Evolutionary conservation across 805 yeast genomes (phyloP).

Genomic region (Starmera quercuum): DNA sequence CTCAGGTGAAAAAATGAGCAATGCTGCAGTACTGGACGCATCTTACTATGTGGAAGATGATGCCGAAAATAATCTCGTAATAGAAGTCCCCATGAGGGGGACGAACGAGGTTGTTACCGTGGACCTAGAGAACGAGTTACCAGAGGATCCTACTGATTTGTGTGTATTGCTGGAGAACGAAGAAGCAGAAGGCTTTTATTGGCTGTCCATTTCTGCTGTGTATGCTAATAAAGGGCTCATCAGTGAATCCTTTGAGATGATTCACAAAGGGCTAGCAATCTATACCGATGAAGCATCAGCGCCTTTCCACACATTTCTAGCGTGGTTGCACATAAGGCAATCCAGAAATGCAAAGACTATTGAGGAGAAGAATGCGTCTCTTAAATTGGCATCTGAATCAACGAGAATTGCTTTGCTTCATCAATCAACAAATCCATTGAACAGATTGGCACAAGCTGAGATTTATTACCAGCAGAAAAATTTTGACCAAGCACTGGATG

Average conservation of each 20-base stretch:
- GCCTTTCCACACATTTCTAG: conserved; percentile 51
- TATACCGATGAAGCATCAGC: conserved; percentile 29
- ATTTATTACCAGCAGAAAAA: conserved; percentile 49
- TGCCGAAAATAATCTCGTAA: conserved; percentile 3
- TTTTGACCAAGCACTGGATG: conserved; percentile 63
- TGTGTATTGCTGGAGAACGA: conserved; percentile 75
- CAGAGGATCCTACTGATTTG: conserved; percentile 84
- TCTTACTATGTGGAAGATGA: conserved; percentile 4
- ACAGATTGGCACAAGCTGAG: conserved; percentile 62
- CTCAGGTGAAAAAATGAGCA: too few relatives aligned
- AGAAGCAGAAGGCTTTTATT: conserved; percentile 63
- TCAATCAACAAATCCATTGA: conserved; percentile 38
- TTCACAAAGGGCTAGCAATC: conserved; percentile 48
- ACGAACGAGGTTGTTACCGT: conserved; percentile 83
- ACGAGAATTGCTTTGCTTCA: conserved; percentile 41
- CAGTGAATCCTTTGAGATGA: conserved; percentile 57
- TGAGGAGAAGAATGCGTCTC: conserved; percentile 22
- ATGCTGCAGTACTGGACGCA: conserved; percentile 4
- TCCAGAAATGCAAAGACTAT: conserved; percentile 23
- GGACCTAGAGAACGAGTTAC: conserved; percentile 72
- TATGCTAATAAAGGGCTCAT: conserved; percentile 57
- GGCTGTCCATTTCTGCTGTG: conserved; percentile 80
- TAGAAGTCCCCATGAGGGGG: conserved; percentile 63
- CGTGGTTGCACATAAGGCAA: conserved; percentile 63
- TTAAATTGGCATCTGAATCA: conserved; percentile 34